Conservation (phyloP, 805 yeast genomes). For the Candida peoriensis region DNA sequence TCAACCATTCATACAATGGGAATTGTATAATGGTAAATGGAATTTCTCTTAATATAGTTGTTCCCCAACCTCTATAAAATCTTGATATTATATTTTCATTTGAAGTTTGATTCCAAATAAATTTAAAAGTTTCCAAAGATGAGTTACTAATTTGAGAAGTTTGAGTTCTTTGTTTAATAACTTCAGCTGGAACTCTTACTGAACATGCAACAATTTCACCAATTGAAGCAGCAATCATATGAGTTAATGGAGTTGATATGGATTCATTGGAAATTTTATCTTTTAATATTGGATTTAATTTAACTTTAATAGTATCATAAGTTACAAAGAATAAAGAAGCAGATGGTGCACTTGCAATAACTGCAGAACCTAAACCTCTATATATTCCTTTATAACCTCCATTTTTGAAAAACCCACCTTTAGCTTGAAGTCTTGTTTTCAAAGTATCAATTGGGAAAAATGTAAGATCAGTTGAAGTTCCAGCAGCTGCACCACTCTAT, state of each 20-base stretch:
- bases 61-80: constrained; percentile 87
- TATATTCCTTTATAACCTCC: constrained; percentile 95
- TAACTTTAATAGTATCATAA: constrained; percentile 68
- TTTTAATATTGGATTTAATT: constrained; percentile 34
- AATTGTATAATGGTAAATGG: constrained; percentile 96
- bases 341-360: constrained; percentile 91
- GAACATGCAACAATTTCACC: constrained; percentile 94
- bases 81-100: constrained; percentile 64
- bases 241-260: constrained; percentile 41
- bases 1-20: constrained; percentile 85
- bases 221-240: constrained; percentile 81
- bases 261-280: constrained; percentile 22
- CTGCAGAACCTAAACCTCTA: constrained; percentile 87
- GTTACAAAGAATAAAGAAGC: constrained; percentile 77
- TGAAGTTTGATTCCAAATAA: constrained; percentile 53
- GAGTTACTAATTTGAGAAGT: constrained; percentile 54
- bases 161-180: constrained; percentile 92
- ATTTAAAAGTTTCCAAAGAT: constrained; percentile 64
- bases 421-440: constrained; percentile 91
- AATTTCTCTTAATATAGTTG: constrained; percentile 91
- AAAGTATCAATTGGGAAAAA: constrained; percentile 96
- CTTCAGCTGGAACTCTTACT: constrained; percentile 96
- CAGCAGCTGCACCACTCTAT: constrained; percentile 88
- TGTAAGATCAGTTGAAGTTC: constrained; percentile 89
- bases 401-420: constrained; percentile 86